Evolutionary conservation across 345 rosid species (phyloP), one percentile per base, ranked within the genome.

Genomic region (Salix koriyanagi): DNA sequence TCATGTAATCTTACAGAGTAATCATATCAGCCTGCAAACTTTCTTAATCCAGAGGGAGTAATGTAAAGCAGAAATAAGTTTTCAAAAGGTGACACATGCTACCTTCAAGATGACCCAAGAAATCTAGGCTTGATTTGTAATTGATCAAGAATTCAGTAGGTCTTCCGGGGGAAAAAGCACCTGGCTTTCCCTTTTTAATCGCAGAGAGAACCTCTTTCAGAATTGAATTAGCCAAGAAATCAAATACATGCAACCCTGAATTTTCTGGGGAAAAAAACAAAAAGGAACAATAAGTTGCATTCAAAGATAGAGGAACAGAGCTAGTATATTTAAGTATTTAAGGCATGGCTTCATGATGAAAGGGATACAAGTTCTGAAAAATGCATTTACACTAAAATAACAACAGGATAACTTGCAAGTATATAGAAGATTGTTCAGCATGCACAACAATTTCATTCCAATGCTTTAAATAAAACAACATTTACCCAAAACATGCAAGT

Each of bases 81-180:
- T 2, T 10, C 11, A 42, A 44, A 69, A 23, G 42, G 62, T 30
- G 54, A 1, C 30, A 8, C 25, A 41, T n/a, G 69, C 76, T 90
- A 96, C 99, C 99, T 94, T 96, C 97, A 77, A 96, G 93, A 86
- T 88, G 82, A 75, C 90, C 90, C 87, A 96, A 75, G 88, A 96
- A 93, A 75, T 91, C 88, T 25, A 92, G 83, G 87, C 97, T 96
- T 77, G 97, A 89, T 83, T 91, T 94, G 87, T 94, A 96, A 85
- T 96, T 96, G 74, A 82, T 90, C 79, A 96, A 85, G 91, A 96
- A 96, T 42, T 89, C 97, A 41, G 91, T 85, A 72, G 98, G 99
- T 78, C 97, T 92, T 85, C 99, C 99, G 41, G 99, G 97, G 74
- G 99, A 92, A 88, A 92, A 96, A n/a, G 95, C 97, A 81, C 97